phyloP scores from a whole-genome alignment of 2,329 filamentous ascomycete genomes.

The Hymenoscyphus repandus region DNA sequence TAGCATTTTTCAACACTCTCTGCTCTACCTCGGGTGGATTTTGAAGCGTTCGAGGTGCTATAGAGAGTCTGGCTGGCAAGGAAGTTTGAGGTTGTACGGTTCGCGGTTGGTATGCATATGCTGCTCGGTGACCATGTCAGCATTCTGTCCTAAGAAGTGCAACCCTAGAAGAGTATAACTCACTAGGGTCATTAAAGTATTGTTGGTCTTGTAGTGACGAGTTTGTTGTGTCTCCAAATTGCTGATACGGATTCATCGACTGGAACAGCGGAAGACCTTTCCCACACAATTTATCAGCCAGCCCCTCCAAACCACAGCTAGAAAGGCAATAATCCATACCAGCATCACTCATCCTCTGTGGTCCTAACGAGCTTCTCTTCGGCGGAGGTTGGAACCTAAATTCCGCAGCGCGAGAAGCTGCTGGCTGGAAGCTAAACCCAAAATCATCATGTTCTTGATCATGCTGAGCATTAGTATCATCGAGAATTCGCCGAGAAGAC shows the following conservation, averaged over 20 bases:
- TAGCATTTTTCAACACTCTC: constrained; percentile 17
- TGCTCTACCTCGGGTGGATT: constrained; percentile 14
- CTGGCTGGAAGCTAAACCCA: constrained; percentile 6
- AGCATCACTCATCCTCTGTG: not conserved
- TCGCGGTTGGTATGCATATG: not conserved
- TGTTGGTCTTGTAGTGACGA: constrained; percentile 7
- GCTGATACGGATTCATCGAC: not conserved
- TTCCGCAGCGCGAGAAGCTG: constrained; percentile 6
- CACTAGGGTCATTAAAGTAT: constrained; percentile 10
- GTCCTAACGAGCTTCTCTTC: not conserved
- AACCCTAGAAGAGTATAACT: not conserved
- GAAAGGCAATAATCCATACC: not conserved
- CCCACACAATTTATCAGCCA: too few relatives aligned
- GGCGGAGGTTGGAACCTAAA: constrained; percentile 11
- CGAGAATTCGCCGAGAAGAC: constrained; percentile 21
- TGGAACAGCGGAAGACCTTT: not conserved
- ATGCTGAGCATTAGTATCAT: constrained; percentile 13
- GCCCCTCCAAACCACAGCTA: too few relatives aligned
- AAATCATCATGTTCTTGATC: constrained; percentile 3
- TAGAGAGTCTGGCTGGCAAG: constrained; percentile 17
- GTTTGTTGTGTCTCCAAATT: not conserved
- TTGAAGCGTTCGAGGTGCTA: constrained; percentile 17
- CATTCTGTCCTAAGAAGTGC: not conserved
- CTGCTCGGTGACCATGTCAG: not conserved
- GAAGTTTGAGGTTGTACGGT: constrained; percentile 1